Evolutionary conservation across 2,329 filamentous ascomycete species (phyloP), one percentile per base, ranked within the genome.

Genomic region (Nemania bipapillata): DNA sequence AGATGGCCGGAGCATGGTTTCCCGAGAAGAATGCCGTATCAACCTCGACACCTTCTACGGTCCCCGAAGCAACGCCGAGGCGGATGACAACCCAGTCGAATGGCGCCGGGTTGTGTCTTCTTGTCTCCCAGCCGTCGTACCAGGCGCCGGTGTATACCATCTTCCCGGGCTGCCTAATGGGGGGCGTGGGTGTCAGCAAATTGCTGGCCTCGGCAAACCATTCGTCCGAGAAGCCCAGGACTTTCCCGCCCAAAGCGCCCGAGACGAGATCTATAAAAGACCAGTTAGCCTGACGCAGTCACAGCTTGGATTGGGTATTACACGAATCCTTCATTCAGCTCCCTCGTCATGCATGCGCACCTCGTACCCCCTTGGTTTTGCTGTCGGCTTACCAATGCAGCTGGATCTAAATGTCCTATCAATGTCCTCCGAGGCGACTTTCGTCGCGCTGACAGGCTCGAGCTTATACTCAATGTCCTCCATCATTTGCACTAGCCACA

Each of bases 21-120:
- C 92, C 92, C 68, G 87, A 89, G 85, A 95, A 96, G 83, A 90
- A 92, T 57, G 91, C 89, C 2, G 92, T 95, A 81, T 95, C 92
- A 71, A 95, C 86, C 81, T 95, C 92, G 55, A 94, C 83, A 17
- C 92, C 92, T 68, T 87, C 86, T 30, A 95, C 87, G 17, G 85
- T 90, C 54, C 92, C 92, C 1, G 90, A 92, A 9, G 91, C 87
- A 42, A 91, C 89, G 55, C 89, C 89, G 5, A 91, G 83, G 63
- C 88, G 86, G 69, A 91, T 85, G 68, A 91, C 83, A 22, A 89
- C 89, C 84, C 88, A 91, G 81, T 91, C 89, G 73, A 90, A 91
- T 0, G 86, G 83, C 68, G 85, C 86, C 11, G 83, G 76, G 79
- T 91, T 91, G 81, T 91, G 89, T 71, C 89, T 82, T 58, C 89